Base-by-base conservation (phyloP, 768 basidiomycete genomes). In the Phaeotremella skinneri region DNA sequence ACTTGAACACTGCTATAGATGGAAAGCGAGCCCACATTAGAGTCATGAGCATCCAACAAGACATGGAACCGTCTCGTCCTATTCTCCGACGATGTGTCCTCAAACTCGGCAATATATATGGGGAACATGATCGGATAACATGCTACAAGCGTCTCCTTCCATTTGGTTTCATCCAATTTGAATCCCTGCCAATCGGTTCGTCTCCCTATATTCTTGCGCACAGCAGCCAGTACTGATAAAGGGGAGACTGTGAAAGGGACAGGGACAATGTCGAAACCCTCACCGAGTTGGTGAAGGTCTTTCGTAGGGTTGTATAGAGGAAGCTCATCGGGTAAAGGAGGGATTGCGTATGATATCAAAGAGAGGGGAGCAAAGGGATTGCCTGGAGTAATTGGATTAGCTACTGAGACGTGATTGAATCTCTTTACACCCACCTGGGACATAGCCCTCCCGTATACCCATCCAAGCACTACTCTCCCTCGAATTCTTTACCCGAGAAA, bases 101-200 rank as follows among this genome's bases (percentile, higher is more conserved):
- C 66, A 39, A 71, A 71, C 31, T 75, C 68, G 6, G 68, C 72
- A 14, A 73, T 59, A 32, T 72, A 75, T 31, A 73, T 64, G 17
- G 74, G 74, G 43, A 75, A 71, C 61, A 70, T 70, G 62, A 73
- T 63, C 1, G 74, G 74, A 53, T 73, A 73, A 27, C 58, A 63
- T 5, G 68, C 72, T 26, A 72, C 68, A 69, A 72, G 56, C 25
- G 34, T 63, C 53, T 72, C 70, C 20, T 64, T 64, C 61, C 63
- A 66, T 23, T 65, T 58, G 17, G 43, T 39, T 34, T 70, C 61
- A 56, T 72, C 67, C 11, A 75, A 47, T 23, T 41, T 58, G 5
- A 66, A 41, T 26, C 55, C 65, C 29, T 72, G 61, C 64, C 69
- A 69, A 11, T 42, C 45, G n/a, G 51, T 59, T 4, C 57, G 31